These are phyloP conservation scores for Bondarzewia mesenterica DNA, from an alignment of 1,284 basidiomycete genomes.

Conservation along the genomic window DNA sequence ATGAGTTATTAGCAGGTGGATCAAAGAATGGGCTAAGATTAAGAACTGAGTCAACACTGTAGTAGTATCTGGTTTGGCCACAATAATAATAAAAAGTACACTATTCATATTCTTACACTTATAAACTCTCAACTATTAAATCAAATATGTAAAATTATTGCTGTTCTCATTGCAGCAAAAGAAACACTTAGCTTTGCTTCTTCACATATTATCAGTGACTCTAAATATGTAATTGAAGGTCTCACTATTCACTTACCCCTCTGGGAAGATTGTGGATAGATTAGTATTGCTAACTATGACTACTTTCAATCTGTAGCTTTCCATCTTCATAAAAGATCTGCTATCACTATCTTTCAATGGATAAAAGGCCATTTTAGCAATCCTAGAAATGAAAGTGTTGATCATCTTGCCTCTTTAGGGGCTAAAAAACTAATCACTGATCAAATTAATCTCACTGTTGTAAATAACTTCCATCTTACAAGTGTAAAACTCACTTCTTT, in stretches of 20 bases:
- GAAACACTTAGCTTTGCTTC: neutral
- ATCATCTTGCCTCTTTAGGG: constrained; percentile 15
- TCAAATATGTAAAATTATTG: neutral
- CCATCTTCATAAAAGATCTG: constrained; percentile 11
- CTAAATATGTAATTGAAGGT: constrained; percentile 12
- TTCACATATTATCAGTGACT: constrained; percentile 13
- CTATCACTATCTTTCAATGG: constrained; percentile 16
- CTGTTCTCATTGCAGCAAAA: neutral
- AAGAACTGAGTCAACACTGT: no score
- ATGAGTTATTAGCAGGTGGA: no score
- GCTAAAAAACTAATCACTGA: constrained; percentile 5
- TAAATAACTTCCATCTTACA: constrained; percentile 5
- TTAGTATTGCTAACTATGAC: constrained; percentile 6
- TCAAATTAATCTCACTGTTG: constrained; percentile 6
- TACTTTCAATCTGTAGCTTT: constrained; percentile 10
- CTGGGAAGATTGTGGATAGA: constrained; percentile 19
- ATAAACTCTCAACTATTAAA: no score
- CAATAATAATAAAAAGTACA: neutral
- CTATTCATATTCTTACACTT: no score
- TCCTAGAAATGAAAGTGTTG: constrained; percentile 20
- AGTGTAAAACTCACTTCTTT: constrained; percentile 18
- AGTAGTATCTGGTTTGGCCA: neutral
- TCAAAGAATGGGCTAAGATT: no score
- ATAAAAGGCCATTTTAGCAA: constrained; percentile 20
- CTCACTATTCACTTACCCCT: constrained; percentile 14